phyloP scores from a whole-genome alignment of 257 asterid species.

The Forsythia suspensa region DNA sequence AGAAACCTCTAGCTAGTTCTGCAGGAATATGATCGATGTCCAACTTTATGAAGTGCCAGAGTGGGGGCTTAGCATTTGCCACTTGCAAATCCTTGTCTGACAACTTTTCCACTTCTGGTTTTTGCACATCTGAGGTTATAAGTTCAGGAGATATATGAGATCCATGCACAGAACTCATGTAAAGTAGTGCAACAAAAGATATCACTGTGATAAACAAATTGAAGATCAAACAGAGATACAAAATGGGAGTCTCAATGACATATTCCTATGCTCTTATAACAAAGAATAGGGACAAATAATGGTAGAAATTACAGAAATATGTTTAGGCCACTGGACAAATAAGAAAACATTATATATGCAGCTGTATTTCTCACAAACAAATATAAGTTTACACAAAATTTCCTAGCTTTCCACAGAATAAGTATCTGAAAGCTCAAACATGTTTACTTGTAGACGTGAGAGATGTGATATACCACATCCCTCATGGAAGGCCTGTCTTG shows the following conservation, averaged over 20 bases:
- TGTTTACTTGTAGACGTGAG: background rate
- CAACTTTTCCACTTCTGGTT: slow-evolving; percentile 56
- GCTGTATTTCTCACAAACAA: background rate
- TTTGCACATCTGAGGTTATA: slow-evolving; percentile 39
- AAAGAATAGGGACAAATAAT: background rate
- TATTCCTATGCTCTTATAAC: background rate
- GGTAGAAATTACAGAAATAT: background rate
- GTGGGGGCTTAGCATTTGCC: slow-evolving; percentile 34
- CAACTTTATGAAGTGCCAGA: slow-evolving; percentile 49
- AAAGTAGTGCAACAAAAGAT: background rate
- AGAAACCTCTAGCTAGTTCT: slow-evolving; percentile 62
- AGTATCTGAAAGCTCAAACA: background rate
- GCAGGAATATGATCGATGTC: slow-evolving; percentile 57
- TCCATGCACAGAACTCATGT: background rate
- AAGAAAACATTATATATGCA: background rate
- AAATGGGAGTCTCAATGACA: background rate
- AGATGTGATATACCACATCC: background rate
- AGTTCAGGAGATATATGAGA: slow-evolving; percentile 3
- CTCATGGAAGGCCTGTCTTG: no score
- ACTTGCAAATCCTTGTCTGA: slow-evolving; percentile 38
- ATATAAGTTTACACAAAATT: background rate
- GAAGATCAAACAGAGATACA: background rate
- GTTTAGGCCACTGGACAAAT: background rate
- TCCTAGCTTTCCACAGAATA: background rate
- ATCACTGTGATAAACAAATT: background rate